These are phyloP conservation scores for Phaeosphaeriaceae sp. DNA, from an alignment of 2,329 filamentous ascomycete species.

Conservation along the genomic window DNA sequence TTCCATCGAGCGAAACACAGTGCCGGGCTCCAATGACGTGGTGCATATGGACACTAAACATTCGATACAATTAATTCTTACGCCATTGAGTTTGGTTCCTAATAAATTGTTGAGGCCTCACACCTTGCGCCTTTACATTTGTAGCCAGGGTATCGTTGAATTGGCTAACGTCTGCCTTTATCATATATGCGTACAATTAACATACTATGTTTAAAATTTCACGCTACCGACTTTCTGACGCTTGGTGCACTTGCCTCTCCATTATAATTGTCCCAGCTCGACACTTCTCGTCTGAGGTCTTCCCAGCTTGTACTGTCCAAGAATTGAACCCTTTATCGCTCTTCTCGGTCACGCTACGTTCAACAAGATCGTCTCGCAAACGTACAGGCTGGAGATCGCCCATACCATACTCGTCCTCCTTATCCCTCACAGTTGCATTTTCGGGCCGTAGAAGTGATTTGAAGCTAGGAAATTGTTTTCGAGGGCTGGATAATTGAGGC, in stretches of 20 bases:
- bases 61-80: background rate
- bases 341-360: conserved; percentile 21
- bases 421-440: conserved; percentile 18
- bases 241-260: conserved; percentile 34
- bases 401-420: conserved; percentile 31
- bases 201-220: background rate
- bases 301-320: conserved; percentile 39
- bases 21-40: conserved; percentile 2
- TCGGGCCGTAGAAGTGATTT: conserved; percentile 32
- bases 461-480: conserved; percentile 27
- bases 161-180: background rate
- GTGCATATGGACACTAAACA: background rate
- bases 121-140: background rate
- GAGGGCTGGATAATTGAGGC: conserved; percentile 2
- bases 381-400: conserved; percentile 31
- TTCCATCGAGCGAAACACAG: conserved; percentile 31
- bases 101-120: background rate
- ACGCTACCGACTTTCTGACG: conserved; percentile 17
- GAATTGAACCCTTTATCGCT: conserved; percentile 32
- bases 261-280: conserved; percentile 30
- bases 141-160: conserved; percentile 9
- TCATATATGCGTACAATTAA: background rate
- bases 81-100: background rate
- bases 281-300: conserved; percentile 34
- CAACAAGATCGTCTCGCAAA: conserved; percentile 35